phyloP scores from a whole-genome alignment of 129 eudicot genomes.

The Pseudognaphalium luteoalbum region DNA sequence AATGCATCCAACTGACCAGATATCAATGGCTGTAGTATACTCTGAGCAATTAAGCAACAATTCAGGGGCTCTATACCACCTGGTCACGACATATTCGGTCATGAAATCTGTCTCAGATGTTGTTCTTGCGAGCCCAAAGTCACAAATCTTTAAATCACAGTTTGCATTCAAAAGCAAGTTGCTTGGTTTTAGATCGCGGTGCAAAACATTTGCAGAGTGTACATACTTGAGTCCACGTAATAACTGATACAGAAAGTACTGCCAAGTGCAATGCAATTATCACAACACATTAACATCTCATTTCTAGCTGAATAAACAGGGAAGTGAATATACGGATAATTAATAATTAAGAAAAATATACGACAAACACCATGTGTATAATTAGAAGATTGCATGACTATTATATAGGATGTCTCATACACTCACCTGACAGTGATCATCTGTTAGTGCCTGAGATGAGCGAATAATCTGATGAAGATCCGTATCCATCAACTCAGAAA shows the following conservation, averaged over 20 bases:
- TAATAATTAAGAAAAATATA: not conserved
- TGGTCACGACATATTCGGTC: conserved; percentile 92
- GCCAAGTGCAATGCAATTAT: conserved; percentile 32
- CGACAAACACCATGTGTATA: not conserved
- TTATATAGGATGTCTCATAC: not conserved
- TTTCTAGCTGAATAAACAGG: not conserved
- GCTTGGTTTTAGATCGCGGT: conserved; percentile 88
- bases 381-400: too few relatives aligned
- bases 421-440: conserved; percentile 69
- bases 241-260: conserved; percentile 85
- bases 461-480: conserved; percentile 75
- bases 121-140: conserved; percentile 93
- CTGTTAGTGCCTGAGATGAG: conserved; percentile 62
- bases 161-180: conserved; percentile 81
- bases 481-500: conserved; percentile 69
- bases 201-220: conserved; percentile 86
- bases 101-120: conserved; percentile 79
- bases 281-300: not conserved
- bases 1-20: conserved; percentile 95
- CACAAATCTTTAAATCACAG: conserved; percentile 87
- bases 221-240: conserved; percentile 77
- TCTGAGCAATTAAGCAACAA: conserved; percentile 83
- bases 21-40: conserved; percentile 87
- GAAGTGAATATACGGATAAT: not conserved
- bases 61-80: conserved; percentile 96